Base-by-base conservation (phyloP, 768 basidiomycete genomes). In the Tremella fuciformis region DNA sequence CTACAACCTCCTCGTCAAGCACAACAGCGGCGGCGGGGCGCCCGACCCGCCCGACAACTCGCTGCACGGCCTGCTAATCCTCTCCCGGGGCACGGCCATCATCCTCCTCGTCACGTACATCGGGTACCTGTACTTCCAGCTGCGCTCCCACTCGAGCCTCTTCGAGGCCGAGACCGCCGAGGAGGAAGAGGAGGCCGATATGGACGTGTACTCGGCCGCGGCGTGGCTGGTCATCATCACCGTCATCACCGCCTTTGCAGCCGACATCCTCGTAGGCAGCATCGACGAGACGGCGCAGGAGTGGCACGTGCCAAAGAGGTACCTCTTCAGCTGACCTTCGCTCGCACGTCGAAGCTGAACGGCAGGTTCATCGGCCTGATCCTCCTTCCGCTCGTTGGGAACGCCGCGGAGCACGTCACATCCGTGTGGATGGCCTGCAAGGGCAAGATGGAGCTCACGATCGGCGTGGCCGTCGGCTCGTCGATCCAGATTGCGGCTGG, bases 371-470 rank as follows among this genome's bases (percentile, higher is more conserved):
- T 91, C 65, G 89, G 89, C 73, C 76, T 92, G 13, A 89, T 93
- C 65, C 80, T 96, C 26, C 79, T 96, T 3, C 91, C 91, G 2
- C 86, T 96, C 51, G 91, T 93, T 44, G 89, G 76, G 8, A 76
- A 77, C 54, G 75, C 65, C 24, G 61, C 59, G 21, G 91, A 94
- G 76, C 91, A 96, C 73, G 79, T 81, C 42, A 82, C 81, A 11
- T 84, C 88, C 8, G 84, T 92, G 2, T 91, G 88, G 85, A 90
- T 91, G 89, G 89, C 90, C 1, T 80, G 87, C 80, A 89, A 91
- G 70, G 68, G 81, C 63, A 84, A 86, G 69, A 85, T 84, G 81
- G 82, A 84, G 65, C 76, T 86, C 50, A 88, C 89, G 0, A 88
- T 91, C 65, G 85, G 75, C 15, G 79, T 80, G 46, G 66, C 73